These are phyloP conservation scores for Perkinsus marinus DNA, from an alignment of 169 alveolate species.

Conservation along the genomic window DNA sequence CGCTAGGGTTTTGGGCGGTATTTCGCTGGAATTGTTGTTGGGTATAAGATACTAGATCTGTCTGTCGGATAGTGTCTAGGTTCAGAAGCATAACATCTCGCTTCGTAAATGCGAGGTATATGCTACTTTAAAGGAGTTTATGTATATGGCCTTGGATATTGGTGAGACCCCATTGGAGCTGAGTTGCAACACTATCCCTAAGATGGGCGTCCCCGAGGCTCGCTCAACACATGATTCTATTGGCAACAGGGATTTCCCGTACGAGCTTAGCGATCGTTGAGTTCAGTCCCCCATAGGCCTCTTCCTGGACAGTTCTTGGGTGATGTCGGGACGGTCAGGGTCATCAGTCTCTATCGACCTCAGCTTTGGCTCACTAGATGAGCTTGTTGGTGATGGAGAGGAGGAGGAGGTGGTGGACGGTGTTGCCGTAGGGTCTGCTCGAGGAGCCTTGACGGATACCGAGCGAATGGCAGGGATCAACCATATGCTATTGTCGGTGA, in stretches of 20 bases:
- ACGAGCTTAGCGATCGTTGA: neutral
- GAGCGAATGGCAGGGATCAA: neutral
- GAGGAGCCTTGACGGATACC: neutral
- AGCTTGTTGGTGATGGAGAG: neutral
- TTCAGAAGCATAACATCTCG: no score
- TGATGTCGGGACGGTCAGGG: neutral
- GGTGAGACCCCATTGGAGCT: no score
- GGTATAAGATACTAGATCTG: neutral
- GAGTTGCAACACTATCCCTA: no score
- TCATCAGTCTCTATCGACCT: neutral
- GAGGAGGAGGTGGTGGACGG: neutral
- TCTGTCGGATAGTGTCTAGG: neutral
- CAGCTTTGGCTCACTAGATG: neutral
- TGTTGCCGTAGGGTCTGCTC: neutral
- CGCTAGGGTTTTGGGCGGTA: neutral
- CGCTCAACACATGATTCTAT: no score
- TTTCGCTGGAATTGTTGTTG: neutral
- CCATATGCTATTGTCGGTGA: neutral
- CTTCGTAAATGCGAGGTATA: constrained; percentile 4
- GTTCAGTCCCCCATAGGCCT: no score
- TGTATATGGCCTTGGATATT: no score
- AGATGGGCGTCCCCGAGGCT: no score
- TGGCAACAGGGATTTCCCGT: neutral
- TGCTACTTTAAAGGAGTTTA: neutral
- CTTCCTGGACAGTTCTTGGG: neutral